Evolutionary conservation across 257 asterid genomes (phyloP).

Genomic region (Solanum sitiens): DNA sequence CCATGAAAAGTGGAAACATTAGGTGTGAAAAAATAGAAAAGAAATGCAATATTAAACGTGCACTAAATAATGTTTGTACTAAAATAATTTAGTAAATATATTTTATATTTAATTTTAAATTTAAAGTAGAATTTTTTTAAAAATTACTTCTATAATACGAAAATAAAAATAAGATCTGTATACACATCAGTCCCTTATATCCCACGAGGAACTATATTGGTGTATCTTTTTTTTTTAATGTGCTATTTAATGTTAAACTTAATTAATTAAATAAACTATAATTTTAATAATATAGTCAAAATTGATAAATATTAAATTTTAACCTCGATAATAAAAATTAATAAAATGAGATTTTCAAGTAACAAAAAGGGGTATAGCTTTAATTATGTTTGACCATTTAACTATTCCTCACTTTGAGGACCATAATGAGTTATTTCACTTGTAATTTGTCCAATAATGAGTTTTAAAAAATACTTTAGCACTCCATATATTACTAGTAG

Average conservation of each 20-base stretch:
- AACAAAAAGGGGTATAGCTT: not conserved
- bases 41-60: not conserved
- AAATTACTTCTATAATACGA: fast-evolving
- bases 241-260: not conserved
- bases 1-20: not conserved
- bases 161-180: no score
- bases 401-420: not conserved
- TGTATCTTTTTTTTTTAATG: no score
- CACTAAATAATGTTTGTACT: not conserved
- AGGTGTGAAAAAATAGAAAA: not conserved
- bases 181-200: not conserved
- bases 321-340: not conserved
- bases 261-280: not conserved
- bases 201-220: not conserved
- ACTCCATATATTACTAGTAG: not conserved
- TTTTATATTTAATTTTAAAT: not conserved
- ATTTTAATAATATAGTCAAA: no score
- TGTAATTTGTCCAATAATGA: not conserved
- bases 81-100: not conserved
- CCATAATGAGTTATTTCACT: not conserved
- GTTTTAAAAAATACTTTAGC: not conserved
- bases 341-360: not conserved
- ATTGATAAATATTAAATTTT: no score
- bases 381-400: not conserved
- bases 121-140: not conserved